These are phyloP conservation scores for Aureobasidium subglaciale DNA, from an alignment of 2,329 filamentous ascomycete species.

Conservation along the genomic window DNA sequence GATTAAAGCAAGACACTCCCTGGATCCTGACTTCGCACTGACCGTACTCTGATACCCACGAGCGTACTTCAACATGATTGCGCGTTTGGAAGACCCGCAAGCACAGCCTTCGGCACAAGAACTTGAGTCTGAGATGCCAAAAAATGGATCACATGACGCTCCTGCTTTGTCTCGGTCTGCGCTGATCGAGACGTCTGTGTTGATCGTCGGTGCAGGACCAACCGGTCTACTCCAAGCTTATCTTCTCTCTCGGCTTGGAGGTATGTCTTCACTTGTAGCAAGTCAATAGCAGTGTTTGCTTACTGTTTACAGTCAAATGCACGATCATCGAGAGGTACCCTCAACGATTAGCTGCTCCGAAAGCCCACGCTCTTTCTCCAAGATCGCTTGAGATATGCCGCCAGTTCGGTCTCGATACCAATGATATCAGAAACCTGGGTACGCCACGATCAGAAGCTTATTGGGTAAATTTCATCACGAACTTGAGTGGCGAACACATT, in stretches of 20 bases:
- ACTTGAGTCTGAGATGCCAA: no score
- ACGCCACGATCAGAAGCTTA: conserved; percentile 29
- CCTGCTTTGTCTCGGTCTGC: no score
- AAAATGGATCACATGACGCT: no score
- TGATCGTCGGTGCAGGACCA: conserved; percentile 18
- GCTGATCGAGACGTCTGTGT: background rate
- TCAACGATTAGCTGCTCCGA: conserved; percentile 27
- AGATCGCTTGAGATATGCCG: conserved; percentile 27
- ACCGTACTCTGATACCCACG: no score
- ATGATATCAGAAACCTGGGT: conserved; percentile 25
- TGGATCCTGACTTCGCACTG: no score
- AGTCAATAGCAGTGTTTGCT: background rate
- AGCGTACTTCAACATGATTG: no score
- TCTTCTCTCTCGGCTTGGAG: conserved; percentile 14
- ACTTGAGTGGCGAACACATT: conserved; percentile 30
- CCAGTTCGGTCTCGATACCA: conserved; percentile 26
- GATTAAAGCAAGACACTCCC: no score
- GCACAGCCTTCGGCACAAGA: no score
- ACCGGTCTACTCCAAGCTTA: conserved; percentile 16
- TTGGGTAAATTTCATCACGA: conserved; percentile 38
- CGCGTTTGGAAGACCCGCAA: no score
- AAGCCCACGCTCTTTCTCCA: conserved; percentile 28
- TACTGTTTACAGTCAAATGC: conserved; percentile 21
- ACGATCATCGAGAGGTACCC: conserved; percentile 30
- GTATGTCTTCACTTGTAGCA: background rate